Evolutionary conservation across 1,139 yeast genomes (phyloP).

Genomic region (Diutina ranongensis): DNA sequence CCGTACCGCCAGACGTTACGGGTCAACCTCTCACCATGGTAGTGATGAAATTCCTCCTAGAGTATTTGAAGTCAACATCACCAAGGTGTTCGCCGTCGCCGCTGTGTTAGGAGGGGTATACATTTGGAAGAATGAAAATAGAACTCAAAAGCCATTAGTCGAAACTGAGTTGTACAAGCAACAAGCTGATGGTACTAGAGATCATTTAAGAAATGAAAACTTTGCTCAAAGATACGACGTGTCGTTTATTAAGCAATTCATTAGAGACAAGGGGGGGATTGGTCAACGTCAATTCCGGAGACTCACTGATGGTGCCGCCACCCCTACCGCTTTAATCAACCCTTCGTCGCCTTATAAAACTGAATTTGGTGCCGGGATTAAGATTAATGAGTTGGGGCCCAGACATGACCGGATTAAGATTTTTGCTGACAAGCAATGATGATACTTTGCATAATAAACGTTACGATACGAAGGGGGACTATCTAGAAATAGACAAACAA

Average conservation of each 20-base stretch:
- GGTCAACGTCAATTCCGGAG: constrained; percentile 33
- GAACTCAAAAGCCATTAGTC: constrained; percentile 28
- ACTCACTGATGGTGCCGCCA: constrained; percentile 17
- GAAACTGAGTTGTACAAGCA: constrained; percentile 29
- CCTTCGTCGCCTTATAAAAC: constrained; percentile 32
- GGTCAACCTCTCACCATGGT: constrained; percentile 15
- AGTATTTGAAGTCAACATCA: constrained; percentile 26
- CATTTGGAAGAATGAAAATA: constrained; percentile 20
- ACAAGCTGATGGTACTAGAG: constrained; percentile 21
- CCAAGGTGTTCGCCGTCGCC: constrained; percentile 33
- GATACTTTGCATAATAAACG: constrained; percentile 3
- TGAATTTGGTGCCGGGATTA: constrained; percentile 37
- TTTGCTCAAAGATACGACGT: constrained; percentile 29
- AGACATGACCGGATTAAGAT: constrained; percentile 32
- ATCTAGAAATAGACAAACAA: neutral
- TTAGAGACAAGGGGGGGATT: constrained; percentile 37
- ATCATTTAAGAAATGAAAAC: constrained; percentile 26
- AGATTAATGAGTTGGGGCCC: constrained; percentile 34
- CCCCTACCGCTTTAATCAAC: constrained; percentile 27
- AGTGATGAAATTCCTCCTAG: constrained; percentile 16
- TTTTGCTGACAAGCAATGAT: constrained; percentile 17
- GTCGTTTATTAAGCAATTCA: constrained; percentile 31
- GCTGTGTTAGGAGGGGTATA: constrained; percentile 27
- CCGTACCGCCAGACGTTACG: constrained; percentile 5
- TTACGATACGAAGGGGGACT: neutral